A percentile compares a stretch with the other conserved stretches of the same genome.
phyloP scores from a whole-genome alignment of 2,329 filamentous ascomycete species.

The Elsinoe batatas region DNA sequence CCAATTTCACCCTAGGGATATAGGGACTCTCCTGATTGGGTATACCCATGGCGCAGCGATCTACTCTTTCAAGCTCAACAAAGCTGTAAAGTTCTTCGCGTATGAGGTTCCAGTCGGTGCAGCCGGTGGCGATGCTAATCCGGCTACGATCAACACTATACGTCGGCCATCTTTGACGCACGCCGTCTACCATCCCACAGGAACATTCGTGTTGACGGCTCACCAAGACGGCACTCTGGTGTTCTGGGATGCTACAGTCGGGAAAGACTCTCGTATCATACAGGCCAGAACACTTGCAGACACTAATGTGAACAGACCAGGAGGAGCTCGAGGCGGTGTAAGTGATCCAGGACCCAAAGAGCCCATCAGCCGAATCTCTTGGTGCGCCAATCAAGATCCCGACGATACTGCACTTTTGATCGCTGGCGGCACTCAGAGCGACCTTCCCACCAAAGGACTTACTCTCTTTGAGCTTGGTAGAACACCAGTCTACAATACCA shows the following conservation, averaged over 20 bases:
- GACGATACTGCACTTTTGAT: slow-evolving; percentile 87
- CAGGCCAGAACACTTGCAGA: slow-evolving; percentile 73
- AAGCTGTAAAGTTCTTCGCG: slow-evolving; percentile 66
- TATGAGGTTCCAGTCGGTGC: slow-evolving; percentile 75
- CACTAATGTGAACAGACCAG: slow-evolving; percentile 60
- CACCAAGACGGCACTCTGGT: slow-evolving; percentile 88
- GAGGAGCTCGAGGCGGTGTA: slow-evolving; percentile 35
- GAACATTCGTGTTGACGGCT: slow-evolving; percentile 75
- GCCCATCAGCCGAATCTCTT: slow-evolving; percentile 68
- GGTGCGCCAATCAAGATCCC: slow-evolving; percentile 90
- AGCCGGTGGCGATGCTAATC: slow-evolving; percentile 64
- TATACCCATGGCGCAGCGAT: slow-evolving; percentile 80
- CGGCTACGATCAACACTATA: slow-evolving; percentile 48
- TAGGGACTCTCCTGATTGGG: slow-evolving; percentile 83
- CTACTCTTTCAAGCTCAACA: slow-evolving; percentile 91
- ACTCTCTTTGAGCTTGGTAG: slow-evolving; percentile 83
- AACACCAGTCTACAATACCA: slow-evolving; percentile 85
- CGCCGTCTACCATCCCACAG: slow-evolving; percentile 89
- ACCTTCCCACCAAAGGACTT: slow-evolving; percentile 61
- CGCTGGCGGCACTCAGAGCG: slow-evolving; percentile 65
- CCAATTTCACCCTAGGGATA: slow-evolving; percentile 80
- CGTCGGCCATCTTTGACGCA: slow-evolving; percentile 69
- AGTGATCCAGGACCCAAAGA: slow-evolving; percentile 47
- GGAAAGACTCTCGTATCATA: slow-evolving; percentile 71
- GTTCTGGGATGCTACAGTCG: slow-evolving; percentile 65